phyloP scores from a whole-genome alignment of 305 asterid genomes.

The Andrographis paniculata region DNA sequence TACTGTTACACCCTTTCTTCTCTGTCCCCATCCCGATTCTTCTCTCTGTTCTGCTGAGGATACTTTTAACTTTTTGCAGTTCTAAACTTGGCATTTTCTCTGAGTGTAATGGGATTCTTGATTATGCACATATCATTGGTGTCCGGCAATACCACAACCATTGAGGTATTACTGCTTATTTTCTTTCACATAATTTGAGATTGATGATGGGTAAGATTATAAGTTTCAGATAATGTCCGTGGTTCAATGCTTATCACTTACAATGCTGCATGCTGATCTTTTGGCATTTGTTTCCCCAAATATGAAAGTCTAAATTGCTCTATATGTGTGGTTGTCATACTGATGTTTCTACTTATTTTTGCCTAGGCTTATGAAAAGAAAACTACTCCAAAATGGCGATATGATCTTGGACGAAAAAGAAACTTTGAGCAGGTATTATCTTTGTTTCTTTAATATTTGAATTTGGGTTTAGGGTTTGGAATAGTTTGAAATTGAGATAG shows the following conservation, averaged over 20 bases:
- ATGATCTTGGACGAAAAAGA: slow-evolving; percentile 90
- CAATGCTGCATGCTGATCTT: no score
- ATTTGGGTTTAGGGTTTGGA: no score
- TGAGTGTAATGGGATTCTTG: slow-evolving; percentile 92
- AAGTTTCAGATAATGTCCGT: neutral
- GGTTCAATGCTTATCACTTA: neutral
- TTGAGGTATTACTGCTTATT: slow-evolving; percentile 55
- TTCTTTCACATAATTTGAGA: slow-evolving; percentile 7
- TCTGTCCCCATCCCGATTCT: neutral
- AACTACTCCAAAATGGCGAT: slow-evolving; percentile 84
- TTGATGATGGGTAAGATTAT: neutral
- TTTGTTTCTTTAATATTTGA: slow-evolving; percentile 2
- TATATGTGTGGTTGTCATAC: neutral
- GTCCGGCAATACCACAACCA: slow-evolving; percentile 84
- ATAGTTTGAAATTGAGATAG: no score
- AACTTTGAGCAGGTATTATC: slow-evolving; percentile 83
- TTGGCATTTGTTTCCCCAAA: no score
- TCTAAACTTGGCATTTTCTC: slow-evolving; percentile 81
- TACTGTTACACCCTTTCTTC: slow-evolving; percentile 16
- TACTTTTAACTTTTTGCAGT: slow-evolving; percentile 33
- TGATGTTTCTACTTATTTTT: slow-evolving; percentile 19
- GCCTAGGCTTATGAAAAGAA: slow-evolving; percentile 88
- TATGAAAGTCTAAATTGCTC: no score
- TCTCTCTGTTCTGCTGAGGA: neutral
- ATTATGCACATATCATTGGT: slow-evolving; percentile 95